Evolutionary conservation across 1,284 basidiomycete genomes (phyloP).

Genomic region (Rhodotorula glutinis): DNA sequence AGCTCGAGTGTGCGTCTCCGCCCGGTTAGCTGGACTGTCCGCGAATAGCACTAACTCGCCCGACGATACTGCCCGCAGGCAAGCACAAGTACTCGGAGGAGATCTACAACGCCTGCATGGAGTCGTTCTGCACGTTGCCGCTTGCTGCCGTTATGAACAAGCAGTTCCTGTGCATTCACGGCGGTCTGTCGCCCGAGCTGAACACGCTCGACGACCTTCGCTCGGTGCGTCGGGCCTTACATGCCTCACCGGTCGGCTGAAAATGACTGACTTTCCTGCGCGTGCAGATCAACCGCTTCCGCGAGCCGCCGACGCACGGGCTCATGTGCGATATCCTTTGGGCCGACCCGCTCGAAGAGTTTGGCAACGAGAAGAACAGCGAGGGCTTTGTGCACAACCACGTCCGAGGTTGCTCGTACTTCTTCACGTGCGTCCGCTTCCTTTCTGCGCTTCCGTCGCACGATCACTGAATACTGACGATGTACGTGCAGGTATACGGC

Average conservation of each 20-base stretch:
- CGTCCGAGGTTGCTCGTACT: conserved; percentile 91
- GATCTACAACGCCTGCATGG: conserved; percentile 87
- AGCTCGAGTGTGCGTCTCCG: conserved; percentile 73
- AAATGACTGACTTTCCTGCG: too few relatives aligned
- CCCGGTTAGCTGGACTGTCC: not conserved
- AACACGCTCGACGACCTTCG: conserved; percentile 87
- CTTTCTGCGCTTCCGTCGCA: not conserved
- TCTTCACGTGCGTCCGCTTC: conserved; percentile 74
- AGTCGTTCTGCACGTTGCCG: conserved; percentile 86
- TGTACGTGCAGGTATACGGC: conserved; percentile 69
- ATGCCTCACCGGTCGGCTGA: too few relatives aligned
- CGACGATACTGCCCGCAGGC: too few relatives aligned
- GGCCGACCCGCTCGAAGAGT: conserved; percentile 92
- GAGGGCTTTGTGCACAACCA: conserved; percentile 89
- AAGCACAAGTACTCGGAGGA: conserved; percentile 91
- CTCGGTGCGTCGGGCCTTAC: conserved; percentile 59
- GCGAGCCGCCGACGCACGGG: conserved; percentile 88
- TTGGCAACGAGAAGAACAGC: conserved; percentile 80
- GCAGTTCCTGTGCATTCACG: conserved; percentile 93
- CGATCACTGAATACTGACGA: not conserved
- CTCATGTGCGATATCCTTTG: conserved; percentile 94
- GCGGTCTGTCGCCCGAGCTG: conserved; percentile 84
- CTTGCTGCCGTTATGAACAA: conserved; percentile 96
- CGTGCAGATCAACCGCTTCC: conserved; percentile 80
- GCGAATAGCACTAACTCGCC: not conserved